These are phyloP conservation scores for Cryptococcus sp. DNA, from an alignment of 1,284 basidiomycete genomes.

Conservation along the genomic window DNA sequence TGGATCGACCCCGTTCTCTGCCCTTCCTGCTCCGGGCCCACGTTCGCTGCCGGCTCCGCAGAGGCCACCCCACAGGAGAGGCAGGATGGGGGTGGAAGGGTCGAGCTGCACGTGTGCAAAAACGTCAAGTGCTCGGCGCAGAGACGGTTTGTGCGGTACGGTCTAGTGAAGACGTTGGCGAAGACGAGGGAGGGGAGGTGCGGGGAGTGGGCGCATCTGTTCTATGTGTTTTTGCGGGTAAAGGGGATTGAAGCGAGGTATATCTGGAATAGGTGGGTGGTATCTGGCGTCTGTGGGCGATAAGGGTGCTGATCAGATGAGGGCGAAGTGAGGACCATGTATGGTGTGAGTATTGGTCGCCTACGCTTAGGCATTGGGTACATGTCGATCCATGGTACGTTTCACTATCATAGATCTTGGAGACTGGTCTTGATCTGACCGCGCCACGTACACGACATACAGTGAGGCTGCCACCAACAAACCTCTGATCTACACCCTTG, in stretches of 20 bases:
- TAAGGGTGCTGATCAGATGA: constrained; percentile 2
- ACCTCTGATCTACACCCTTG: constrained; percentile 51
- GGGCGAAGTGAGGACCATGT: constrained; percentile 53
- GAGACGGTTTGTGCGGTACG: constrained; percentile 50
- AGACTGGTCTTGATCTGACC: neutral
- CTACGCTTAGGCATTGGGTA: constrained; percentile 48
- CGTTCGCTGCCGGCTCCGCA: constrained; percentile 17
- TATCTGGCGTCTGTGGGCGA: neutral
- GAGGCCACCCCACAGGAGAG: constrained; percentile 37
- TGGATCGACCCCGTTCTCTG: constrained; percentile 55
- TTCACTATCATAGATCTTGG: neutral
- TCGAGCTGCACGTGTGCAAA: constrained; percentile 48
- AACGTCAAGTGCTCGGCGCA: constrained; percentile 26
- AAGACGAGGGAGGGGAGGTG: constrained; percentile 50
- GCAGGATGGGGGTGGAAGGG: constrained; percentile 46
- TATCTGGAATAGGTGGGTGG: constrained; percentile 30
- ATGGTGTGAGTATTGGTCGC: constrained; percentile 52
- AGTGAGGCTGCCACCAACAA: constrained; percentile 51
- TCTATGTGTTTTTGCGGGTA: constrained; percentile 50
- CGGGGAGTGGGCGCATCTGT: constrained; percentile 54
- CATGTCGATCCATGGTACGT: constrained; percentile 52
- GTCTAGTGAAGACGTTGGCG: constrained; percentile 42
- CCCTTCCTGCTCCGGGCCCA: constrained; percentile 39
- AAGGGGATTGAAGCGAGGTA: constrained; percentile 51
- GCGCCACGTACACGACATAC: neutral